phyloP scores from a whole-genome alignment of 2,329 filamentous ascomycete genomes.

The Cyphellophora europaea region DNA sequence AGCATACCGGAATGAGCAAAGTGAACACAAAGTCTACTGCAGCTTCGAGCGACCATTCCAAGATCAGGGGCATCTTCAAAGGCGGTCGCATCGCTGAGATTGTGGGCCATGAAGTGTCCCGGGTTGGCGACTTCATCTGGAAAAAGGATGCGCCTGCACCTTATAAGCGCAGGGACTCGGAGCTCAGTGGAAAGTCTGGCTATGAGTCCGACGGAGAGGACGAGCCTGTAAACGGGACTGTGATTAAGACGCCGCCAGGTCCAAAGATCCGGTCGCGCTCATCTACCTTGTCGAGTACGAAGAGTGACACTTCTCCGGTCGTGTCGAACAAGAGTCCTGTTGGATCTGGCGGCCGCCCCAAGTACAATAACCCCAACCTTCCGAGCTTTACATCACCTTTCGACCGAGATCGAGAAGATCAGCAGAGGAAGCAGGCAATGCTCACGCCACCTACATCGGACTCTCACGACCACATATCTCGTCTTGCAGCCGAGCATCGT shows the following conservation, averaged over 20 bases:
- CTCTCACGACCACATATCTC: constrained; percentile 30
- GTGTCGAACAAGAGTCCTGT: constrained; percentile 4
- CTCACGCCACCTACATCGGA: constrained; percentile 13
- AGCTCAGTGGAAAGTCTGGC: constrained; percentile 36
- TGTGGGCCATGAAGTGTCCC: constrained; percentile 55
- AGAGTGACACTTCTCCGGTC: constrained; percentile 9
- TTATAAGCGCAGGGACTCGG: constrained; percentile 30
- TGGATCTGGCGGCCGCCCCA: constrained; percentile 15
- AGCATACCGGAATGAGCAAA: not conserved
- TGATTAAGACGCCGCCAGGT: constrained; percentile 10
- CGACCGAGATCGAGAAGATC: constrained; percentile 27
- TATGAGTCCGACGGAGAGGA: constrained; percentile 35
- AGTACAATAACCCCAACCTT: constrained; percentile 35
- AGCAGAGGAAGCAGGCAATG: constrained; percentile 22
- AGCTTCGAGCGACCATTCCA: constrained; percentile 34
- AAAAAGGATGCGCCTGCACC: constrained; percentile 43
- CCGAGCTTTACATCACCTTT: constrained; percentile 43
- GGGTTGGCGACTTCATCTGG: constrained; percentile 52
- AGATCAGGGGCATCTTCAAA: constrained; percentile 68
- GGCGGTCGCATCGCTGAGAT: constrained; percentile 64
- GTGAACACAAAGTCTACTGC: not conserved
- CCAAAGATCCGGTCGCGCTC: constrained; percentile 9
- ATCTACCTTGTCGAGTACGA: constrained; percentile 14
- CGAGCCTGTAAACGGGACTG: constrained; percentile 19
- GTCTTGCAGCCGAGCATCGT: constrained; percentile 30